These are phyloP conservation scores for Pseudogymnoascus sp. DNA, from an alignment of 2,329 filamentous ascomycete species.

Conservation along the genomic window DNA sequence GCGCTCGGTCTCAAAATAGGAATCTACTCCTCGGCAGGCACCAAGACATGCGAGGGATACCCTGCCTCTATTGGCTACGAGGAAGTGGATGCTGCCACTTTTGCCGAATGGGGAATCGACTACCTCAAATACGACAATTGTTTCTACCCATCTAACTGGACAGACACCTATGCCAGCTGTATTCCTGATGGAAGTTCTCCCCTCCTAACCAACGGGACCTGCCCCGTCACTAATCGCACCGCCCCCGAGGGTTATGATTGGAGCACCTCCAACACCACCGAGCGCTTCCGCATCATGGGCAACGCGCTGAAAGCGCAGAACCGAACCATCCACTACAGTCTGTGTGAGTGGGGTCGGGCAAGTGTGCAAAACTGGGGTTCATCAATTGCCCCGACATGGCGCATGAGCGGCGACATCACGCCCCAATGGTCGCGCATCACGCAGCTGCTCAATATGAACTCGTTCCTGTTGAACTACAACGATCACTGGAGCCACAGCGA, in stretches of 20 bases:
- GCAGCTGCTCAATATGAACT: conserved; percentile 31
- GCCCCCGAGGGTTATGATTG: conserved; percentile 43
- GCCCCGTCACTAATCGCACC: conserved; percentile 29
- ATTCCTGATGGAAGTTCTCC: conserved; percentile 30
- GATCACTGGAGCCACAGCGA: conserved; percentile 30
- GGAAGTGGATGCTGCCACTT: conserved; percentile 46
- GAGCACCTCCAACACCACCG: conserved; percentile 36
- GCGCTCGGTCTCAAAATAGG: conserved; percentile 50
- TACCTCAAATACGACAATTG: conserved; percentile 54
- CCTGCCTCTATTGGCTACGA: conserved; percentile 49
- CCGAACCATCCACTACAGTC: conserved; percentile 39
- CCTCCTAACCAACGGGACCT: conserved; percentile 32
- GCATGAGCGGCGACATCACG: conserved; percentile 36
- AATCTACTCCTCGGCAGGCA: conserved; percentile 51
- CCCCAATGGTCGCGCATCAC: conserved; percentile 27
- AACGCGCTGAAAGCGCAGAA: conserved; percentile 38
- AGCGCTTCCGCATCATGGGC: conserved; percentile 42
- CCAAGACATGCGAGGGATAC: conserved; percentile 29
- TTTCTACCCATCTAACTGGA: conserved; percentile 30
- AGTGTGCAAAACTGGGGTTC: conserved; percentile 43
- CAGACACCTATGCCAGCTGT: conserved; percentile 31
- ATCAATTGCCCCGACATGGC: conserved; percentile 38
- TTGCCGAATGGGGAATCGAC: conserved; percentile 50
- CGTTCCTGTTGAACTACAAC: conserved; percentile 28
- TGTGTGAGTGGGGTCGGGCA: conserved; percentile 46